Evolutionary conservation across 2,329 filamentous ascomycete species (phyloP), one percentile per base, ranked within the genome.

Genomic region (Exophiala phaeomuriformis): DNA sequence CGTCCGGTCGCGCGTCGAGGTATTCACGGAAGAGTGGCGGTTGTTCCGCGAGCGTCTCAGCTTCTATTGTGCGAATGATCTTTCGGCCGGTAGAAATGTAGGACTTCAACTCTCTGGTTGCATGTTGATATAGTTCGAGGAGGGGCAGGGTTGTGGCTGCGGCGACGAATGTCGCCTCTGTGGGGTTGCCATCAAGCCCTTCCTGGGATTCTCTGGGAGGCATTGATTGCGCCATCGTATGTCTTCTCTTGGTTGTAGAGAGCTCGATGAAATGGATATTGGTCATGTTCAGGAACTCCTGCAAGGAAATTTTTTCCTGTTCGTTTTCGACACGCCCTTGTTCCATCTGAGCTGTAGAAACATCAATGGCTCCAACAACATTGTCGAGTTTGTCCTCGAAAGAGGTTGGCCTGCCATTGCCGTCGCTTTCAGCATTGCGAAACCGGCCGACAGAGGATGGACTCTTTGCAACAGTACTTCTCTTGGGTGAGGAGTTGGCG

Each of bases 221-320:
- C 41, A 52, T 28, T 19, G 49, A 59, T 52, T 54, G 59, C 41
- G 53, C 60, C 53, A 85, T 83, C 0, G 91, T 97, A 63, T 94
- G 86, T 51, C 93, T 81, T 61, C 91, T 79, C 68, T 97, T 97
- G 1, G 90, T 96, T 0, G 91, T 95, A n/a, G 86, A 95, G 47
- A 98, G 77, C 67, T 98, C 93, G 87, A 98, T 96, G 72, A 98
- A 98, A 50, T 90, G 88, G 64, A 98, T 95, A 55, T 88, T 94
- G 2, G 91, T 96, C 82, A 95, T 84, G 58, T 94, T 88, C 42
- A 98, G 74, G 71, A 98, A 98, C 49, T 95, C 87, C 63, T 95
- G 89, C 2, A 98, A 76, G 43, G 90, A 86, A 50, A 95, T 90
- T 27, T 75, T 75, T n/a, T 81, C 77, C 4, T 72, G 68, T 41